Percentiles rank a stretch among this genome's conserved stretches.
Conservation (phyloP, 192 early-diverging fungal genomes). For the Dissophora ornata region DNA sequence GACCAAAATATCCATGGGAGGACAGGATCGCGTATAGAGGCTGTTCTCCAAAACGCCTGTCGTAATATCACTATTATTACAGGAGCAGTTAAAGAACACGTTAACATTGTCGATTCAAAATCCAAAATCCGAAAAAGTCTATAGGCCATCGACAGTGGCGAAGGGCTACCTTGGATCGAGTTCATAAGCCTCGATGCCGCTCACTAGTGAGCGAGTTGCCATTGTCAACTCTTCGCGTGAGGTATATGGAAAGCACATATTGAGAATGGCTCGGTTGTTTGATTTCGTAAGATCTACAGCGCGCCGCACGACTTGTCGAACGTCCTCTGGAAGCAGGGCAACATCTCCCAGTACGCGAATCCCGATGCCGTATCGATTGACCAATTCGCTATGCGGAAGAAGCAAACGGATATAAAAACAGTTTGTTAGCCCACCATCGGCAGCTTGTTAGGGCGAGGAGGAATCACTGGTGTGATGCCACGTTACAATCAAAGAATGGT, state of each 20-base stretch:
- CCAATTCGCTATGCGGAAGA: conserved; percentile 68
- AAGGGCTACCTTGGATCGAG: conserved; percentile 46
- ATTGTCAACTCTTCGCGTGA: conserved; percentile 90
- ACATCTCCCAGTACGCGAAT: conserved; percentile 87
- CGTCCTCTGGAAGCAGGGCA: conserved; percentile 72
- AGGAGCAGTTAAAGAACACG: too few species aligned
- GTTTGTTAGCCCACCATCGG: too few species aligned
- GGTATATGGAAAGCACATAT: conserved; percentile 94
- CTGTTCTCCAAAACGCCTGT: conserved; percentile 67
- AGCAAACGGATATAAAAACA: neutral
- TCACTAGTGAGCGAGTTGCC: conserved; percentile 67
- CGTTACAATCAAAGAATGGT: neutral
- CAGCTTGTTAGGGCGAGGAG: too few species aligned
- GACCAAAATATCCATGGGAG: conserved; percentile 88
- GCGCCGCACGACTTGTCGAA: conserved; percentile 67
- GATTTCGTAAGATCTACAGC: conserved; percentile 74
- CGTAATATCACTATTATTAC: conserved; percentile 71
- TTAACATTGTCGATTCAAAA: too few species aligned
- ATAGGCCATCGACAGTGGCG: too few species aligned
- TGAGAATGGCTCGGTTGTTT: conserved; percentile 80
- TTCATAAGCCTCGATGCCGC: conserved; percentile 68
- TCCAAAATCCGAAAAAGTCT: too few species aligned
- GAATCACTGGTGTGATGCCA: conserved; percentile 3
- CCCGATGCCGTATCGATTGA: conserved; percentile 74
- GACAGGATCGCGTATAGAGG: conserved; percentile 72